Evolutionary conservation across 306 rosid species (phyloP).

Genomic region (Rosa rugosa): DNA sequence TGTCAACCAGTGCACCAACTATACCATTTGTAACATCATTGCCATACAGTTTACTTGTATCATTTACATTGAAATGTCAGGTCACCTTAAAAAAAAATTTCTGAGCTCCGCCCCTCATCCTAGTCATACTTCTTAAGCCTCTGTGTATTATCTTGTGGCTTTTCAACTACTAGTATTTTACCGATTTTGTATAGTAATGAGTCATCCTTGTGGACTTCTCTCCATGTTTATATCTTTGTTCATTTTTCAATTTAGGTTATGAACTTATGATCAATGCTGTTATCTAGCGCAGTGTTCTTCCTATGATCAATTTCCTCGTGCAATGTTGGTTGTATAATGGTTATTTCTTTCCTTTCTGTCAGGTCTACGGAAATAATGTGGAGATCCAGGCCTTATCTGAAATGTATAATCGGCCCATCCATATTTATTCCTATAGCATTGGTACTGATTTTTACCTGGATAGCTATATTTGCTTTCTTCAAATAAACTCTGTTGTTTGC

Average conservation of each 20-base stretch:
- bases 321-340: conserved; percentile 7
- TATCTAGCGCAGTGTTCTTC: background rate
- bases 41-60: background rate
- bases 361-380: conserved; percentile 94
- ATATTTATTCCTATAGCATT: conserved; percentile 76
- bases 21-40: background rate
- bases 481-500: background rate
- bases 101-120: no score
- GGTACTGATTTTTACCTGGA: conserved; percentile 40
- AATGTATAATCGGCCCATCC: conserved; percentile 96
- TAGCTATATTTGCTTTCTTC: conserved; percentile 2
- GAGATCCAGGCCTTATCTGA: conserved; percentile 95
- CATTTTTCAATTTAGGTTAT: background rate
- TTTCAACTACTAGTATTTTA: background rate
- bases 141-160: background rate
- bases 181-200: background rate
- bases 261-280: background rate
- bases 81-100: no score
- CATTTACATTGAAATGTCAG: background rate
- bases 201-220: background rate
- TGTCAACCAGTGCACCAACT: background rate
- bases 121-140: background rate
- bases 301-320: background rate
- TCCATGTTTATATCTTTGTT: background rate
- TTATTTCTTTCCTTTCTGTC: conserved; percentile 29